These are phyloP conservation scores for Globisporangium carolinianum DNA, from an alignment of 352 stramenopile genomes.

Conservation along the genomic window DNA sequence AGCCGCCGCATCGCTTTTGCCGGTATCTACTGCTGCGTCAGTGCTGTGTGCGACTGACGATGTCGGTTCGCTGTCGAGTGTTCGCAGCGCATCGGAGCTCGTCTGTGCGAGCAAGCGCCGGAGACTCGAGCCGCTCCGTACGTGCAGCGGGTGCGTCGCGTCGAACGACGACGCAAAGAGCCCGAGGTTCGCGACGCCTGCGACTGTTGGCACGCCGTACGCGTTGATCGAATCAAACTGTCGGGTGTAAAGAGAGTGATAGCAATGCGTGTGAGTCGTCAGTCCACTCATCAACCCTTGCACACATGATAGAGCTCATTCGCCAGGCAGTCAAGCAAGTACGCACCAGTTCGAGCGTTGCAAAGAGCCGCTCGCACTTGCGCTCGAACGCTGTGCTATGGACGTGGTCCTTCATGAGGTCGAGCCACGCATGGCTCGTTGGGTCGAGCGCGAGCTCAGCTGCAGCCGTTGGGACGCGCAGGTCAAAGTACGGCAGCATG, in stretches of 20 bases:
- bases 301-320: neutral
- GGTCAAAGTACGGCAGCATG: slow-evolving; percentile 72
- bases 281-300: neutral
- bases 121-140: slow-evolving; percentile 30
- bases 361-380: slow-evolving; percentile 50
- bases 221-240: slow-evolving; percentile 64
- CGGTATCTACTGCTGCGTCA: neutral
- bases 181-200: slow-evolving; percentile 46
- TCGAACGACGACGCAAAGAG: slow-evolving; percentile 35
- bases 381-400: slow-evolving; percentile 29
- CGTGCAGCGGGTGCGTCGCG: slow-evolving; percentile 15
- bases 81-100: slow-evolving; percentile 12
- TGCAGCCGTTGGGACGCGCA: slow-evolving; percentile 36
- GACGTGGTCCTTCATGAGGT: slow-evolving; percentile 29
- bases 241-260: neutral
- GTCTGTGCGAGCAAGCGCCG: slow-evolving; percentile 31
- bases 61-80: slow-evolving; percentile 2
- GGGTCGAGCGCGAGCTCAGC: slow-evolving; percentile 21
- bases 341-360: slow-evolving; percentile 53
- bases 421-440: slow-evolving; percentile 30
- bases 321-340: neutral
- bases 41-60: neutral
- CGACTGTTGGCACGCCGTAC: slow-evolving; percentile 55
- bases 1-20: neutral
- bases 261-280: neutral